Evolutionary conservation across 768 basidiomycete genomes (phyloP), one percentile per base, ranked within the genome.

Genomic region (Rickenella mellea): DNA sequence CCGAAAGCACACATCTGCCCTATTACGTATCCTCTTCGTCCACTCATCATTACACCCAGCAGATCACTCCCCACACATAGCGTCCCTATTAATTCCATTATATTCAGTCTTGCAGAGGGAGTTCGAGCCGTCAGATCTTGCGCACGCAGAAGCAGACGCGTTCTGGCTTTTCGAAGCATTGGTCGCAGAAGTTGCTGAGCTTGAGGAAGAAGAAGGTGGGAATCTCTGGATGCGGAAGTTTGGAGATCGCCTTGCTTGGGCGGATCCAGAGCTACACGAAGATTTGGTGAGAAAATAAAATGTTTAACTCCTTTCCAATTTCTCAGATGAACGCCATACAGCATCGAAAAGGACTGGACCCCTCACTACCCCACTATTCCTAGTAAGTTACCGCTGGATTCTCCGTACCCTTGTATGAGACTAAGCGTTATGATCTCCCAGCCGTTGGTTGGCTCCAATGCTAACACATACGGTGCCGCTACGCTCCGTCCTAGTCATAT

Each of bases 101-200:
- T 86, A 85, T 56, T 69, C 70, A 6, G 74, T 73, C 0, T 61
- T 86, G 38, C 59, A 64, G 14, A 71, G 75, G 52, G 84, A 87
- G 52, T 65, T 77, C 1, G 72, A 83, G 14, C 58, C 69, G 0
- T 70, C 74, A 41, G 80, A 83, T 31, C 55, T 73, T 8, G 67
- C 72, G 0, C 83, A 87, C 55, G 71, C 70, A 4, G 86, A 89
- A 57, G 85, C 86, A 2, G 86, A 89, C 51, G 71, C 80, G 0
- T 89, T 89, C 56, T 89, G 85, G 86, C 52, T 87, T 4, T 82
- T 88, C 42, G 83, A 87, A 56, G 71, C 77, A 0, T 67, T 88
- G 50, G 63, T 86, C 0, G 76, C 78, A 21, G 85, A 88, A 52
- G 74, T 88, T 38, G 66, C 74, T 1, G 85, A 84, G 39, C 55